Evolutionary conservation across 2,329 filamentous ascomycete genomes (phyloP).

Genomic region (Talaromyces sp.): DNA sequence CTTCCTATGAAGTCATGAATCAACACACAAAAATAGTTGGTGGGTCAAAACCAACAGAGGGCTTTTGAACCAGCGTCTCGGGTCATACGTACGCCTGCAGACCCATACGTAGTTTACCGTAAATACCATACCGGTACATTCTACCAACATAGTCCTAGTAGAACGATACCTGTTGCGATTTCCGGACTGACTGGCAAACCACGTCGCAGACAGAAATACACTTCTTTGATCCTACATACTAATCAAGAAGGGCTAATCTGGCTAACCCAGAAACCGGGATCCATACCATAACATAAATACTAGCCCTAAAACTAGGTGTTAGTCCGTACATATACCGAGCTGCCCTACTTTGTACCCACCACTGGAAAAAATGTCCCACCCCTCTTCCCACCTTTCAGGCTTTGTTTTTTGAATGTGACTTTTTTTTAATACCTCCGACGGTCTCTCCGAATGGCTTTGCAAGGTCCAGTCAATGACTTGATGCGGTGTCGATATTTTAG

Average conservation of each 20-base stretch:
- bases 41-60: not conserved
- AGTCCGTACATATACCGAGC: not conserved
- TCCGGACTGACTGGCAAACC: not conserved
- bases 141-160: not conserved
- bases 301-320: not conserved
- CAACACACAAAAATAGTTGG: not conserved
- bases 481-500: not conserved
- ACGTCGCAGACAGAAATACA: not conserved
- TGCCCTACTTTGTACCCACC: not conserved
- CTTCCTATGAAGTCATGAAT: not conserved
- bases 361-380: not conserved
- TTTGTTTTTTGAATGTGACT: not conserved
- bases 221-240: not conserved
- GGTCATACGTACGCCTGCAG: not conserved
- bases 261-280: constrained; percentile 5
- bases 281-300: constrained; percentile 4
- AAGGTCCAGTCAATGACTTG: not conserved
- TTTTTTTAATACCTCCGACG: not conserved
- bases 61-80: constrained; percentile 7
- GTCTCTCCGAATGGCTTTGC: constrained; percentile 1
- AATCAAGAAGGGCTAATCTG: not conserved
- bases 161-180: not conserved
- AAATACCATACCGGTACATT: constrained; percentile 7
- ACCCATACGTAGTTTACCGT: constrained; percentile 3
- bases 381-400: not conserved